Conservation (phyloP, 2,329 filamentous ascomycete species). For the Blastomyces parvus region DNA sequence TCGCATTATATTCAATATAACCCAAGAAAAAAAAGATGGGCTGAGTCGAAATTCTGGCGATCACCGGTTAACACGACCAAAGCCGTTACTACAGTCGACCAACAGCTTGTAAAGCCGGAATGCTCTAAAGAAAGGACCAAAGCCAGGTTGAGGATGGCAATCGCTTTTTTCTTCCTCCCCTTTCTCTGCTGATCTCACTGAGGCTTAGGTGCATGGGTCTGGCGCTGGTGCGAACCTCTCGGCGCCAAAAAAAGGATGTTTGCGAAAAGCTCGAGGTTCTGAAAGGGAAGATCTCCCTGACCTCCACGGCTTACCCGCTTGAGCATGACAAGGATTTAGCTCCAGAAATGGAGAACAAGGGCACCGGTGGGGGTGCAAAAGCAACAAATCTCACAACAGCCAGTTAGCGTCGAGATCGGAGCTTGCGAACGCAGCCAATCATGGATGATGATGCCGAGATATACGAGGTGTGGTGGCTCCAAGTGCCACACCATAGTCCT, state of each 20-base stretch:
- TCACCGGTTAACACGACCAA: background rate
- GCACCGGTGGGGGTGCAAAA: too few species aligned
- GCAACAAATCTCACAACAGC: background rate
- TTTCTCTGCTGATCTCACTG: background rate
- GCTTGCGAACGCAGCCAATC: slow-evolving; percentile 1
- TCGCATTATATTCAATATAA: background rate
- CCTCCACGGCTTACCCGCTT: background rate
- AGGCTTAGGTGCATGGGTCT: background rate
- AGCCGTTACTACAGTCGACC: slow-evolving; percentile 1
- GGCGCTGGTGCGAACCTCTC: background rate
- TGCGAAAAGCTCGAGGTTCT: background rate
- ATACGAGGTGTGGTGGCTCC: slow-evolving; percentile 1
- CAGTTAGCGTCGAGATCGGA: slow-evolving; percentile 1
- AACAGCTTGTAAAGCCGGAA: background rate
- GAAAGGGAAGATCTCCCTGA: background rate
- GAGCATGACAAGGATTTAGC: background rate
- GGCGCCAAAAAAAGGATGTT: background rate
- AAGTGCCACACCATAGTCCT: background rate
- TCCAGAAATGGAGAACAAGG: background rate
- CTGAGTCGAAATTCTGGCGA: background rate
- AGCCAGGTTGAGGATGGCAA: background rate
- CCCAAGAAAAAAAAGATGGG: background rate
- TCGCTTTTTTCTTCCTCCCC: background rate
- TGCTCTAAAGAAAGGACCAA: background rate
- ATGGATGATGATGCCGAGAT: slow-evolving; percentile 5